phyloP scores from a whole-genome alignment of 805 yeast species.

The Kuraishia borneana region DNA sequence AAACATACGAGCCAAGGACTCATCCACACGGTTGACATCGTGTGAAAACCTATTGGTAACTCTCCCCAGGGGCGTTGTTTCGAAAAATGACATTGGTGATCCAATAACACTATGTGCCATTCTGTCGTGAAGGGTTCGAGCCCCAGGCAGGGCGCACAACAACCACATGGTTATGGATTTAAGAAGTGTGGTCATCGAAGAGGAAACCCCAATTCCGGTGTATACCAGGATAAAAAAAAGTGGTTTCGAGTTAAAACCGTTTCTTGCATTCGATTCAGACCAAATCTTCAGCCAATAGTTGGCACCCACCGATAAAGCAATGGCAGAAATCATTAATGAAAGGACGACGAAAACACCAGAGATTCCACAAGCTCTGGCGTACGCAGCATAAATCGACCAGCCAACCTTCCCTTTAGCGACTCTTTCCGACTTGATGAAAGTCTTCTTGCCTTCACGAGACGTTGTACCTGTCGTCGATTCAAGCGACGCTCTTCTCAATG shows the following conservation, averaged over 20 bases:
- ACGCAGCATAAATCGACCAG: slow-evolving; percentile 37
- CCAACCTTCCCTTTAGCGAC: slow-evolving; percentile 53
- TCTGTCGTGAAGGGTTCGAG: slow-evolving; percentile 39
- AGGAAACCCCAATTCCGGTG: slow-evolving; percentile 41
- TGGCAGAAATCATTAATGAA: slow-evolving; percentile 18
- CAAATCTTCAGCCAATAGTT: slow-evolving; percentile 61
- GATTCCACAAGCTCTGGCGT: slow-evolving; percentile 49
- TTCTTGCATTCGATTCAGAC: slow-evolving; percentile 43
- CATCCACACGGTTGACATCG: slow-evolving; percentile 49
- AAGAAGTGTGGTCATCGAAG: slow-evolving; percentile 34
- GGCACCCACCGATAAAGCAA: slow-evolving; percentile 24
- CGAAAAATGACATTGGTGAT: slow-evolving; percentile 60
- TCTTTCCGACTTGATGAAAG: slow-evolving; percentile 38
- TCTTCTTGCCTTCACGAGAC: slow-evolving; percentile 14
- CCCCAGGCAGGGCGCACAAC: slow-evolving; percentile 44
- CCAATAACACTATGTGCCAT: slow-evolving; percentile 44
- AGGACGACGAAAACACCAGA: slow-evolving; percentile 33
- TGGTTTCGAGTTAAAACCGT: slow-evolving; percentile 31
- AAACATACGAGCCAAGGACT: slow-evolving; percentile 42
- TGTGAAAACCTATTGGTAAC: slow-evolving; percentile 54
- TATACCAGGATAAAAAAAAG: slow-evolving; percentile 39
- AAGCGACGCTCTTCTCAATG: background rate
- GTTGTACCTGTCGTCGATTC: too few relatives aligned
- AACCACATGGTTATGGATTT: slow-evolving; percentile 36
- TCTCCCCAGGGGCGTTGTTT: slow-evolving; percentile 60